Base-by-base conservation (phyloP, 2,329 filamentous ascomycete species). In the Clathrospora elynae region DNA sequence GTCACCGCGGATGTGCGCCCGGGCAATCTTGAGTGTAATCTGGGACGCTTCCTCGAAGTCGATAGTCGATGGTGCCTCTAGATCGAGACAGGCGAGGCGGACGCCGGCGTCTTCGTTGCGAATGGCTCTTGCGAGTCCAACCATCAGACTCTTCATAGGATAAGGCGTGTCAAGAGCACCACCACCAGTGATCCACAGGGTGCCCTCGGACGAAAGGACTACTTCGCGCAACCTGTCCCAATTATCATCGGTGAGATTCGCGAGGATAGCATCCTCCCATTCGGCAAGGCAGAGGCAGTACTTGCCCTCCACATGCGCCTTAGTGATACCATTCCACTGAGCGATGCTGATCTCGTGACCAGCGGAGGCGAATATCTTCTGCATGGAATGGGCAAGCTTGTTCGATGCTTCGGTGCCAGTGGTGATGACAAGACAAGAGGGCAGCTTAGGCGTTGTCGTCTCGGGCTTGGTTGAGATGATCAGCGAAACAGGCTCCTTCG, bases 151-250 rank as follows among this genome's bases (percentile, higher is more conserved):
- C 8, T 33, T 43, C 28, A 38, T 23, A 11, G 41, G 41, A 23
- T 13, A 23, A 10, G 41, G 26, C 10, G 41, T 38, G 20, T 43
- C 41, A 18, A 38, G 17, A 7, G 34, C 28, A 43, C 28, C 41
- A 13, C 41, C 41, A 14, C 41, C 41, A 26, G 41, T 43, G 10
- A 43, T 43, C 41, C 41, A 43, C 22, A 43, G 22, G 17, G 34
- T 12, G 10, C 41, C 41, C 6, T 32, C 12, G 13, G 41, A 43
- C 17, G 34, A 38, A 22, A 43, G 26, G n/a, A 43, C 17, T 6
- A 43, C 41, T 18, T 43, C 28, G 6, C 34, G 41, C 3, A 43
- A 17, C 6, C 41, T 43, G 3, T 18, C 6, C 41, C 41, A 43
- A 19, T 43, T 12, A 2, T 29, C 41, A n/a, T 43, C 41, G n/a